A percentile compares a stretch with the other conserved stretches of the same genome.
phyloP scores from a whole-genome alignment of 139 green algal species.

The Tetraselmis chui region DNA sequence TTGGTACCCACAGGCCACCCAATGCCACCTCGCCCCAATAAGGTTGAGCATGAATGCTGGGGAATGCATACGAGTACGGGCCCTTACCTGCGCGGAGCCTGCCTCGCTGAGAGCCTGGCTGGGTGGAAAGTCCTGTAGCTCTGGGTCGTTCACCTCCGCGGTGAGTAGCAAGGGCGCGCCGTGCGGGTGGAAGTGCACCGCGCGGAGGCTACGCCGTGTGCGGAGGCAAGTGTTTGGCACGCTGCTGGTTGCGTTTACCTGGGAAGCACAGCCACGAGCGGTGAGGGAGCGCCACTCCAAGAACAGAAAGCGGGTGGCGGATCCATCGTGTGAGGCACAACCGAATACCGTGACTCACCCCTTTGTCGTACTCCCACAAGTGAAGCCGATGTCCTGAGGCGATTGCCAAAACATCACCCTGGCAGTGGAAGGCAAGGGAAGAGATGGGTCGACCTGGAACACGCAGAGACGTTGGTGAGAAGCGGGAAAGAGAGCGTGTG shows the following conservation, averaged over 20 bases:
- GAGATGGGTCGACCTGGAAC: conserved; percentile 79
- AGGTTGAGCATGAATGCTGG: no score
- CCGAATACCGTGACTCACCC: no score
- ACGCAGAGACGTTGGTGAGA: background rate
- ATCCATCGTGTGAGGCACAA: no score
- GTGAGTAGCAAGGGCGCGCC: conserved; percentile 70
- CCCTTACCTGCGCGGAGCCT: background rate
- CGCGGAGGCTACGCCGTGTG: conserved; percentile 73
- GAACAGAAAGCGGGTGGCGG: no score
- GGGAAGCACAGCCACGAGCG: no score
- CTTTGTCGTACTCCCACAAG: conserved; percentile 56
- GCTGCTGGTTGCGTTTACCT: background rate
- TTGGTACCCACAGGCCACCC: no score
- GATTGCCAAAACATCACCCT: conserved; percentile 60
- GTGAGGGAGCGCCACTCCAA: no score
- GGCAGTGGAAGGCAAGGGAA: conserved; percentile 71
- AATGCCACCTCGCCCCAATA: no score
- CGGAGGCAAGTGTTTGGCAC: conserved; percentile 19
- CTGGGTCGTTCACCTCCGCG: conserved; percentile 64
- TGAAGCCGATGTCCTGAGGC: conserved; percentile 74
- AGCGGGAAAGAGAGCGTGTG: background rate
- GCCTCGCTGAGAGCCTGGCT: background rate
- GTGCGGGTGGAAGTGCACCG: conserved; percentile 84
- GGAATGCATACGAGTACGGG: no score
- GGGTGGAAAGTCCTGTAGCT: background rate